Base-by-base conservation (phyloP, 345 rosid genomes). In the Aquilaria malaccensis region DNA sequence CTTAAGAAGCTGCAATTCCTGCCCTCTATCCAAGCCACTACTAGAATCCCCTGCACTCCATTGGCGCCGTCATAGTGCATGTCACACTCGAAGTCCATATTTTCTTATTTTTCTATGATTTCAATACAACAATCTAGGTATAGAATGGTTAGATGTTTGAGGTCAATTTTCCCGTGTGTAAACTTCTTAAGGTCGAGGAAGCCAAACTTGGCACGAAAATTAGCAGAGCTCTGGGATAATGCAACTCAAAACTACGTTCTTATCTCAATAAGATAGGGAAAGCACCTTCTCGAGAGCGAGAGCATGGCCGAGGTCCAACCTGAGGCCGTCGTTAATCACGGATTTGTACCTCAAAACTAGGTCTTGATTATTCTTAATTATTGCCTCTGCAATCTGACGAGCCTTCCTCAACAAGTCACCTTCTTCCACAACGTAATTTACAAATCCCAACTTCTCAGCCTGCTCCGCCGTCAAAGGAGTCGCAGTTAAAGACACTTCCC, bases 201-300 rank as follows among this genome's bases (percentile, higher is more conserved):
- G 22, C 22, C 22, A 22, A 22, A 22, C 22, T 22, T 22, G 1
- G 15, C 15, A 15, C 15, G 15, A 15, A 15, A 15, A 15, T 15
- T 15, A 15, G 15, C 15, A 15, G 15, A 22, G 22, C 22, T 22
- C 22, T 22, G 22, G 22, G 22, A 9, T 55, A 22, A 22, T 22
- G 41, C 41, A 30, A 55, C 2, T 1, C 30, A 46, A 68, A 2
- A 22, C n/a, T 13, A 50, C 52, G 22, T 1, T 31, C 3, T 2
- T 48, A 4, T 37, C 11, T 33, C 12, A 11, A 31, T 48, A 0
- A 50, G 15, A n/a, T 3, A 46, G 10, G 22, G 33, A 5, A 13
- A 33, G 14, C 61, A 94, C 99, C 99, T 94, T 90, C 58, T 94
- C 99, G 10, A 88, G 77, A 0, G 86, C 67, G 43, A 94, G 93